Evolutionary conservation across 1,284 basidiomycete species (phyloP).

Genomic region (Trametes versicolor): DNA sequence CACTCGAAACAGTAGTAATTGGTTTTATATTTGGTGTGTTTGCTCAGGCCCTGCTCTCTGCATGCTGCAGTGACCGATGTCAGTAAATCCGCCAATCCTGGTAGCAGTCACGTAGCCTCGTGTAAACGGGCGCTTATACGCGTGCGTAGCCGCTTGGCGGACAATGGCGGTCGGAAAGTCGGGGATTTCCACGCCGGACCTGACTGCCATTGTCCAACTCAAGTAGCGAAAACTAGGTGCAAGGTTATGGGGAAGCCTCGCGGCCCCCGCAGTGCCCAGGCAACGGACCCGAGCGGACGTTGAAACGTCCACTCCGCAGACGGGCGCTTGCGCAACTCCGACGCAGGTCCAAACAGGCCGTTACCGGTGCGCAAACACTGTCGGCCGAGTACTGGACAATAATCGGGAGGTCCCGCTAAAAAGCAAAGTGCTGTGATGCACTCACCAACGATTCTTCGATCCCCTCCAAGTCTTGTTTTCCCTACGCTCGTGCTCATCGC

Average conservation of each 20-base stretch:
- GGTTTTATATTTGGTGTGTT: not conserved
- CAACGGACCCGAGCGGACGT: not conserved
- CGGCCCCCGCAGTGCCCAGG: not conserved
- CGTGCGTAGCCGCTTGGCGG: not conserved
- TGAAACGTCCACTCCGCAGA: not conserved
- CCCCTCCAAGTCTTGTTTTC: not conserved
- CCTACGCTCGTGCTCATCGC: not conserved
- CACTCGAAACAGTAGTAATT: not conserved
- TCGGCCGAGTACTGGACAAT: not conserved
- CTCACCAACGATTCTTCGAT: not conserved
- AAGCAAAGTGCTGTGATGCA: not conserved
- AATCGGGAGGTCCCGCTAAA: not conserved
- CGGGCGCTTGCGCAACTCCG: not conserved
- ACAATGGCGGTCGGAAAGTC: not conserved
- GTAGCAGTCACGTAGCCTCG: not conserved
- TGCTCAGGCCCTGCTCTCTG: not conserved
- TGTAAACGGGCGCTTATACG: not conserved
- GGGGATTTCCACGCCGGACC: not conserved
- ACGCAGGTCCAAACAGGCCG: constrained; percentile 1
- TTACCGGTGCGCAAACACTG: not conserved
- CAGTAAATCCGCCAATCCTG: not conserved
- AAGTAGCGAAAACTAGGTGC: not conserved
- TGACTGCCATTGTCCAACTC: not conserved
- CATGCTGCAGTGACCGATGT: not conserved
- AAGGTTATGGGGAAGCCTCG: not conserved